Conservation (phyloP, 495 filamentous ascomycete species). For the Tuber calosporum region DNA sequence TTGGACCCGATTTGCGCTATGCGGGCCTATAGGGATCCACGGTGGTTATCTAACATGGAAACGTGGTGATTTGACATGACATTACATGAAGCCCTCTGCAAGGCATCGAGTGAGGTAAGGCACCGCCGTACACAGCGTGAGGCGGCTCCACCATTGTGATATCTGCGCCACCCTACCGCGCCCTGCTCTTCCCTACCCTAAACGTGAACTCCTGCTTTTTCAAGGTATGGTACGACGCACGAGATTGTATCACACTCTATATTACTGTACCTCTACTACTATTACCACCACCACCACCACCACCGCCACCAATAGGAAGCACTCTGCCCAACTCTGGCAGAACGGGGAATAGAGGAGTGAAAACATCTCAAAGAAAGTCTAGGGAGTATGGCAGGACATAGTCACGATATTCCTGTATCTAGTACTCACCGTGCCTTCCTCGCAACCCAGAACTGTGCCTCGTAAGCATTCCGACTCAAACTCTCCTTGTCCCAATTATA, state of each 20-base stretch:
- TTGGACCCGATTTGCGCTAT: not conserved
- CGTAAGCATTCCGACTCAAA: conserved; percentile 77
- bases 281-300: not conserved
- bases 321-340: not conserved
- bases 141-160: not conserved
- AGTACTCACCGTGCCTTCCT: conserved; percentile 49
- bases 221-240: not conserved
- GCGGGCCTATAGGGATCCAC: not conserved
- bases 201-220: not conserved
- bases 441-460: conserved; percentile 73
- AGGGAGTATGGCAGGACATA: not conserved
- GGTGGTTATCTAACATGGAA: conserved; percentile 3
- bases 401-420: not conserved
- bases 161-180: not conserved
- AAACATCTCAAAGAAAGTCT: not conserved
- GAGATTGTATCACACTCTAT: not conserved
- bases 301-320: not conserved
- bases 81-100: not conserved
- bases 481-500: conserved; percentile 79
- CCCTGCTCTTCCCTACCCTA: not conserved
- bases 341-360: not conserved
- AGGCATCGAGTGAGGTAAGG: not conserved
- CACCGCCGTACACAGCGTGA: not conserved
- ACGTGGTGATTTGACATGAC: not conserved
- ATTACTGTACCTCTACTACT: not conserved